Evolutionary conservation across 2,329 filamentous ascomycete genomes (phyloP).

Genomic region (Colletotrichum sp.): DNA sequence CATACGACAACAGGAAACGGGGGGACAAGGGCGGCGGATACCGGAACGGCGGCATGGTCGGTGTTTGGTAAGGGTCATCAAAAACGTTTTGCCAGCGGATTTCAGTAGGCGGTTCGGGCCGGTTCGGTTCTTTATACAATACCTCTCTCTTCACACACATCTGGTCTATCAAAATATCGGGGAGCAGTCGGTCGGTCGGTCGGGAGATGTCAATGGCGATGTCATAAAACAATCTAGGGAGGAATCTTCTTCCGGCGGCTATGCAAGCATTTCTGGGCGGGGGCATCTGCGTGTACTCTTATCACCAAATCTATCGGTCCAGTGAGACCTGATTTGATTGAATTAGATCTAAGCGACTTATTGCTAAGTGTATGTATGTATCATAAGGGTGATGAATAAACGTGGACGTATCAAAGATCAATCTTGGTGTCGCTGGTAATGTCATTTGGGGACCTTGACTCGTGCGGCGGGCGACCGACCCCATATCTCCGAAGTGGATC

Average conservation of each 20-base stretch:
- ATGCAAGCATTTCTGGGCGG: background rate
- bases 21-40: conserved; percentile 9
- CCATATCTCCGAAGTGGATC: background rate
- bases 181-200: background rate
- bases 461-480: too few relatives aligned
- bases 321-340: background rate
- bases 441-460: too few relatives aligned
- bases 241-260: background rate
- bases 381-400: background rate
- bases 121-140: background rate
- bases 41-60: conserved; percentile 16
- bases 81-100: background rate
- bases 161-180: background rate
- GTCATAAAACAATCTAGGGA: background rate
- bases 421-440: too few relatives aligned
- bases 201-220: background rate
- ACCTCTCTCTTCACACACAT: background rate
- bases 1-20: background rate
- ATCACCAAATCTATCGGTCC: background rate
- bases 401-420: background rate
- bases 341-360: background rate
- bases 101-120: background rate
- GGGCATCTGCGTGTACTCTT: background rate
- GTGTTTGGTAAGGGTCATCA: conserved; percentile 14
- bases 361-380: background rate